Base-by-base conservation (phyloP, 371 early-diverging fungal genomes). In the Mucor sp. region DNA sequence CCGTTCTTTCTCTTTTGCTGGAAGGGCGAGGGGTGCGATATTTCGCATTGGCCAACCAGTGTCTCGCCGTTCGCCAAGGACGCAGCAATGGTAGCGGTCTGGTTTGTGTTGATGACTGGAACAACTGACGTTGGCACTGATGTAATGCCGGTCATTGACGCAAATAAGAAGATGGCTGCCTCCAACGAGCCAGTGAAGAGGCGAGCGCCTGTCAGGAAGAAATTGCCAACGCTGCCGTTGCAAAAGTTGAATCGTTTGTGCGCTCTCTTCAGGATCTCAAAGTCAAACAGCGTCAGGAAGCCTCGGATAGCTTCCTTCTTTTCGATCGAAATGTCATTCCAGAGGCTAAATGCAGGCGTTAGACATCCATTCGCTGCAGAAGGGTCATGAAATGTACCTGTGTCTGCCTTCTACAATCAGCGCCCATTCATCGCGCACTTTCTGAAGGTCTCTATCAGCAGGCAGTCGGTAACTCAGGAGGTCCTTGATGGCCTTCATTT, bases 171-270 rank as follows among this genome's bases (percentile, higher is more conserved):
- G 44, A 91, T 86, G 47, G 90, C 90, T 11, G 90, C 87, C 66
- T 91, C 91, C 9, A 91, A 70, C 3, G 88, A 88, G 15, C 88
- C 84, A 74, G 89, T 89, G 60, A 90, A 91, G 37, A 89, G 71
- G 14, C 91, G 80, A 17, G 89, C 89, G 6, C 91, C 91, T 12
- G 89, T 90, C 63, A 92, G 70, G 69, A 92, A 90, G 67, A 92
- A 89, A 76, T 92, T 92, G 28, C 93, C 93, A 62, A 92, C 87
- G 28, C 85, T 83, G 3, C 90, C 93, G 43, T 90, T 88, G 6
- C 89, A 83, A 67, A 91, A 92, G 48, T 90, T 87, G 70, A 91
- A 92, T 21, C 80, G 80, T 77, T 86, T 89, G 68, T 85, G 86
- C 28, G 85, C 86, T 41, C 86, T 78, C 67, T 85, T 86, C 48